Evolutionary conservation across 2,329 filamentous ascomycete genomes (phyloP).

Genomic region (Talaromyces sp.): DNA sequence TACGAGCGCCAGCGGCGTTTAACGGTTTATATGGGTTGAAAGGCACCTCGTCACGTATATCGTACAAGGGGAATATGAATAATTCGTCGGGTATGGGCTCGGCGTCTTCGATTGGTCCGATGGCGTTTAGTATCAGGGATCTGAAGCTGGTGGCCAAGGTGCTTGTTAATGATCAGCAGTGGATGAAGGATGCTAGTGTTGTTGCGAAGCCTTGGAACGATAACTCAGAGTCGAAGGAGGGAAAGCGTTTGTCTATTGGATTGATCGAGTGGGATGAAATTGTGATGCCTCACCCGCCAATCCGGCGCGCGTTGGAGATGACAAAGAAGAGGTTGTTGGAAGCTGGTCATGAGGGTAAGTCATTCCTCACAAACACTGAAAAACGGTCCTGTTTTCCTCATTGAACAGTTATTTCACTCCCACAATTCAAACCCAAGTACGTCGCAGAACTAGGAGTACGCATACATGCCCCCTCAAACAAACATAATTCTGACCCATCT

Average conservation of each 20-base stretch:
- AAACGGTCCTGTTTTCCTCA: too few relatives aligned
- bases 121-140: conserved; percentile 18
- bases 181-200: conserved; percentile 25
- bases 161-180: conserved; percentile 19
- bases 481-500: too few relatives aligned
- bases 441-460: too few relatives aligned
- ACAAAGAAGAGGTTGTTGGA: background rate
- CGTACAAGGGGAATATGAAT: background rate
- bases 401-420: too few relatives aligned
- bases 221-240: too few relatives aligned
- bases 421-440: too few relatives aligned
- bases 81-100: conserved; percentile 24
- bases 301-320: background rate
- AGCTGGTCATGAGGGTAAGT: background rate
- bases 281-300: conserved; percentile 5
- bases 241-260: background rate
- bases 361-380: background rate
- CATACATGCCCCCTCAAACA: too few relatives aligned
- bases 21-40: conserved; percentile 32
- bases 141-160: conserved; percentile 25
- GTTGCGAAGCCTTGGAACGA: conserved; percentile 30
- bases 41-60: conserved; percentile 12
- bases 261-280: background rate
- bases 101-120: conserved; percentile 20
- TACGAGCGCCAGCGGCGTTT: conserved; percentile 30